phyloP scores from a whole-genome alignment of 352 stramenopile genomes.

The Globisporangium carolinianum region DNA sequence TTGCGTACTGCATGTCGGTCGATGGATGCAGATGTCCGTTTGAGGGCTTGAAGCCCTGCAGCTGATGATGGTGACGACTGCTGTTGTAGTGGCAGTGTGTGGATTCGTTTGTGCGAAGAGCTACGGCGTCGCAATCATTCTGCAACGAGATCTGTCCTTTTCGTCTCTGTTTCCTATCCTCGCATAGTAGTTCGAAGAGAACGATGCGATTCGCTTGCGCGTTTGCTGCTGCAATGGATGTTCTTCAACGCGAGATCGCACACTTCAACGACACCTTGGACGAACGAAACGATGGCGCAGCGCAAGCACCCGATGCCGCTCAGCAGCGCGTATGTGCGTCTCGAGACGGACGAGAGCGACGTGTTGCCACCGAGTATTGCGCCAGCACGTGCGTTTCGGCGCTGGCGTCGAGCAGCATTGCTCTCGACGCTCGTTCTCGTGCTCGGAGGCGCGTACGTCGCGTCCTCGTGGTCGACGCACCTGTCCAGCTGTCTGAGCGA shows the following conservation, averaged over 20 bases:
- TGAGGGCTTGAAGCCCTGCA: no score
- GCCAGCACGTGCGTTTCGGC: neutral
- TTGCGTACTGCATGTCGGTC: no score
- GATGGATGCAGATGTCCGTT: no score
- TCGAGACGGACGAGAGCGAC: neutral
- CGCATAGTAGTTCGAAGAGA: no score
- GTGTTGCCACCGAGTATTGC: neutral
- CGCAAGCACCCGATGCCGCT: neutral
- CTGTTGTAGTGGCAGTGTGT: no score
- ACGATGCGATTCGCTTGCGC: no score
- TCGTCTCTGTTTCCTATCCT: no score
- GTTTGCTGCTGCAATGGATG: no score
- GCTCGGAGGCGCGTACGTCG: conserved; percentile 4
- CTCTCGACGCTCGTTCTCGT: conserved; percentile 2
- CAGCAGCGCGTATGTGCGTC: neutral
- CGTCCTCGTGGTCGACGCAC: neutral
- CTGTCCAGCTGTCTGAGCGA: neutral
- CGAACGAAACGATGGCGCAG: neutral
- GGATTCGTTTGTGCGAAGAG: no score
- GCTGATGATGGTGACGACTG: no score
- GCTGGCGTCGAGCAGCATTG: neutral
- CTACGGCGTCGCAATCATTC: no score
- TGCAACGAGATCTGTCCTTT: no score
- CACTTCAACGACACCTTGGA: neutral
- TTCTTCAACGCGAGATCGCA: neutral